Evolutionary conservation across 768 basidiomycete species (phyloP), one percentile per base, ranked within the genome.

Genomic region (Termitomyces titanicus): DNA sequence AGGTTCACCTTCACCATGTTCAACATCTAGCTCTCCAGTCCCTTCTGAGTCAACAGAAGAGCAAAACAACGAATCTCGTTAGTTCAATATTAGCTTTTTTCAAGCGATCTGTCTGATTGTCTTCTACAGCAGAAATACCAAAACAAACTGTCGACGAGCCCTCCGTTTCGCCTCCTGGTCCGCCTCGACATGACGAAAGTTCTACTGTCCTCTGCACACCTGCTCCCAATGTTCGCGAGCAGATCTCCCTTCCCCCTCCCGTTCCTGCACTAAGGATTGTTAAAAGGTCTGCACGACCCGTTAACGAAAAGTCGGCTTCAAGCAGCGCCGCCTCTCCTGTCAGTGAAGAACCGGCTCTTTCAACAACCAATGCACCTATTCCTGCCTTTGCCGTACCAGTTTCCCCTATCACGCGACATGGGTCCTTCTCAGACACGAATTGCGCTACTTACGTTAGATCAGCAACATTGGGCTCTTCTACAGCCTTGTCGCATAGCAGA

Each of bases 251-350:
- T 39, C 75, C 74, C 5, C 68, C 68, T 38, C 70, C 73, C 1
- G 67, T 79, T 22, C 74, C 74, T 46, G 81, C 75, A 42, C 64
- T 81, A 37, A 74, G 72, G 31, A 79, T 81, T n/a, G 72, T 81
- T 25, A 82, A 81, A 58, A 70, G 78, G 44, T 59, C 63, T 18
- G 67, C 66, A 45, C 46, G 50, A 40, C 34, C 49, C 24, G 60
- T 45, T 35, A 62, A 66, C 51, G 57, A 58, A 42, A 64, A 62
- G 33, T 49, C 58, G 3, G 58, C 56, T 39, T 61, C 63, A 34
- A 57, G 56, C 18, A 63, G 50, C 29, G 22, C 53, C 4, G 48
- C 49, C 43, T 57, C 57, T 17, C 47, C 56, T 27, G 9, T 25
- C 2, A 51, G 55, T 20, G 57, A 49, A 47, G 24, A 17, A 38